These are phyloP conservation scores for Starmerella geochares DNA, from an alignment of 805 yeast species.

Conservation along the genomic window DNA sequence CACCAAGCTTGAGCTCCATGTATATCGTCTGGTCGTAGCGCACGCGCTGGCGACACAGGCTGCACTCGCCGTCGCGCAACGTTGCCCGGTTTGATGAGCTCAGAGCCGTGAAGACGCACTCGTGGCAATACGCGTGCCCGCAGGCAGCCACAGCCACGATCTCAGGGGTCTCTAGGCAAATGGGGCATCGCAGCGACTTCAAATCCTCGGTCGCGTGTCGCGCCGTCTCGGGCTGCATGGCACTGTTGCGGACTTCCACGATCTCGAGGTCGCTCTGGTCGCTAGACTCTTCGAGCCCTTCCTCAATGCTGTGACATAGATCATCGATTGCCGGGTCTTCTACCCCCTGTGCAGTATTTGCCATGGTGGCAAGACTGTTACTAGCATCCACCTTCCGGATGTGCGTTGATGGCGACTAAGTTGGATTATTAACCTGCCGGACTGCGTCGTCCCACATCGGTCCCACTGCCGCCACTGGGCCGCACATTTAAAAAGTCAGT, in stretches of 20 bases:
- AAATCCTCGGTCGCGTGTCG: neutral
- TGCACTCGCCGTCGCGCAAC: constrained; percentile 17
- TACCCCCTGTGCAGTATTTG: neutral
- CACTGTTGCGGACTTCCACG: constrained; percentile 11
- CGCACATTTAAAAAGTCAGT: too few species aligned
- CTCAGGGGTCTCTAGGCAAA: constrained; percentile 23
- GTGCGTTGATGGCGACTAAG: neutral
- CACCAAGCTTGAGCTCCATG: constrained; percentile 19
- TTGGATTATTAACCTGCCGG: neutral
- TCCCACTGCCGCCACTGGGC: neutral
- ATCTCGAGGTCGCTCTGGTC: constrained; percentile 19
- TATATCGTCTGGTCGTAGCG: constrained; percentile 18
- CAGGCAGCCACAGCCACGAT: constrained; percentile 23
- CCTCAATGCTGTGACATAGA: constrained; percentile 1
- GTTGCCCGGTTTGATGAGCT: constrained; percentile 13
- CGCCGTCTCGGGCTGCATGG: constrained; percentile 1
- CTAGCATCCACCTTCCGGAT: neutral
- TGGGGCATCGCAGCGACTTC: constrained; percentile 16
- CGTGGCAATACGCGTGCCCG: constrained; percentile 24
- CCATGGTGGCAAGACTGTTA: neutral
- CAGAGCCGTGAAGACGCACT: constrained; percentile 22
- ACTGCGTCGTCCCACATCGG: neutral
- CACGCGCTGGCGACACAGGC: constrained; percentile 22
- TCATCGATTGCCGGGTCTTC: constrained; percentile 2
- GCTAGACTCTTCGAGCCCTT: neutral